Evolutionary conservation across 1,284 basidiomycete species (phyloP).

Genomic region (Fomitopsis schrenkii): DNA sequence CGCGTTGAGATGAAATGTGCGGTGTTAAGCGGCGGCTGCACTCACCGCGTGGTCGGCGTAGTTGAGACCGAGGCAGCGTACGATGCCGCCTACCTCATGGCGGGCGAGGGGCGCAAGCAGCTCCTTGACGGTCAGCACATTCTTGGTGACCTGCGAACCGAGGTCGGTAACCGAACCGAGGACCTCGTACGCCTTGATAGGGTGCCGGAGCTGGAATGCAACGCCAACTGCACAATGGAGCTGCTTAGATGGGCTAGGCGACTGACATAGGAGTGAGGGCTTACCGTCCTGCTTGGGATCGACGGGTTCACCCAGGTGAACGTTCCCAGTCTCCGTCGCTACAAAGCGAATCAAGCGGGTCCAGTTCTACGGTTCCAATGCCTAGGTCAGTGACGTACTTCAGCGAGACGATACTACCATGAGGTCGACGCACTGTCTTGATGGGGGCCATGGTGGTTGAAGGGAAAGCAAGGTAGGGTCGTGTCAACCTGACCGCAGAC

Average conservation of each 20-base stretch:
- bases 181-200: slow-evolving; percentile 68
- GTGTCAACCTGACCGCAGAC: neutral
- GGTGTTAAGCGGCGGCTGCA: slow-evolving; percentile 9
- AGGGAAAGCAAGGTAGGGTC: neutral
- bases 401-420: neutral
- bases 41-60: slow-evolving; percentile 76
- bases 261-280: slow-evolving; percentile 11
- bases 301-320: slow-evolving; percentile 77
- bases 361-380: slow-evolving; percentile 51
- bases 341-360: slow-evolving; percentile 80
- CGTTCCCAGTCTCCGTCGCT: slow-evolving; percentile 67
- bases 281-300: slow-evolving; percentile 62
- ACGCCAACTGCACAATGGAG: slow-evolving; percentile 53
- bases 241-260: neutral
- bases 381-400: neutral
- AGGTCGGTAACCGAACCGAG: slow-evolving; percentile 63
- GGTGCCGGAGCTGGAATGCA: slow-evolving; percentile 47
- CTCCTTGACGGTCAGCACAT: slow-evolving; percentile 61
- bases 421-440: slow-evolving; percentile 41
- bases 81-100: slow-evolving; percentile 55
- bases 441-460: slow-evolving; percentile 41
- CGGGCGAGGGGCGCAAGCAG: slow-evolving; percentile 69
- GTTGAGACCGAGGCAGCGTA: slow-evolving; percentile 79
- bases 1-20: neutral
- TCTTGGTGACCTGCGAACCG: slow-evolving; percentile 55